Base-by-base conservation (phyloP, 2,329 filamentous ascomycete genomes). In the Aspergillus novofumigatus region DNA sequence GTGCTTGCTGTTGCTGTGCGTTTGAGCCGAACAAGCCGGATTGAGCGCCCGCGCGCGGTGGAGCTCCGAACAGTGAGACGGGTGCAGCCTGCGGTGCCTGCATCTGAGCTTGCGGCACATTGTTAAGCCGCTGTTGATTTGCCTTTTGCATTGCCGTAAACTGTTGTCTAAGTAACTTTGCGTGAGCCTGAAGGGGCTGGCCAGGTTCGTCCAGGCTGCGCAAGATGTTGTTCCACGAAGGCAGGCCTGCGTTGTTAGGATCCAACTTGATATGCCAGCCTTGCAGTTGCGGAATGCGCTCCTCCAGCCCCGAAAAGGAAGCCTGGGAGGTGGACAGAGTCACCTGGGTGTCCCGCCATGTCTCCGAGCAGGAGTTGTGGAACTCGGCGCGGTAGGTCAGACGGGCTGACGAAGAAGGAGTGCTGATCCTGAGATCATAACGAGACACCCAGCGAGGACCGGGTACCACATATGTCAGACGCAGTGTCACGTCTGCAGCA, bases 271-370 rank as follows among this genome's bases (percentile, higher is more conserved):
- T 75, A 51, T 75, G 79, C 86, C 86, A 88, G 0, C 83, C 77
- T 1, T 75, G 67, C 38, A 88, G 77, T 3, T 69, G 72, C 0
- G 86, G 86, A 1, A 85, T 80, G 11, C 72, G 70, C 57, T 87
- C 82, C 25, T 81, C 77, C 2, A 87, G 72, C 1, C 81, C 80
- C 1, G 81, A 78, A 53, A 83, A 85, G 4, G 78, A 79, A 3
- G 85, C 81, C 64, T 87, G 83, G 0, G 84, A 87, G 0, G 84
- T 88, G 2, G 86, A 88, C 4, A 89, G 78, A 0, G 79, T 80
- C 41, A 89, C 72, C 59, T 81, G 83, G 68, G 83, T 82, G 69
- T 83, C 80, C 29, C 75, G 76, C 86, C 86, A 89, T 0, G 80
- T 83, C 72, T 89, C 86, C 0, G 82, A 84, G 0, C 84, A 87